A percentile compares a stretch with the other conserved stretches of the same genome.
Conservation (phyloP, 305 asterid species). For the Fraxinus latifolia region DNA sequence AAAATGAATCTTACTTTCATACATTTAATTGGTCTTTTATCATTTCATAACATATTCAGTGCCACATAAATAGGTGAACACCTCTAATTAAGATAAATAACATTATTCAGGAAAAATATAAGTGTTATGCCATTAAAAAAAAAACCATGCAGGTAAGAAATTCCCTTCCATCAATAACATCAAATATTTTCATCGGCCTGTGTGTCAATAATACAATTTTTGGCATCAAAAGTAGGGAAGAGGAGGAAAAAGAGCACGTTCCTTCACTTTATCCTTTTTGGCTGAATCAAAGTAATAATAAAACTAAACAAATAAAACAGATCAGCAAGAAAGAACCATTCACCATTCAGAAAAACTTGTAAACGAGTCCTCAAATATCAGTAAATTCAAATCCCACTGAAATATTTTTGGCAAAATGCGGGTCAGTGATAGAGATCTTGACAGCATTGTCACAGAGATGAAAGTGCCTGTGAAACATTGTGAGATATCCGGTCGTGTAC, state of each 20-base stretch:
- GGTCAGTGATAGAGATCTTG: neutral
- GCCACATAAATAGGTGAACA: neutral
- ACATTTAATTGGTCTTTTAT: neutral
- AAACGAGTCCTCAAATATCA: neutral
- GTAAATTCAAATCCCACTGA: neutral
- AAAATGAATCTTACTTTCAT: too few species aligned
- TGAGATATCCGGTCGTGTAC: slow-evolving; percentile 72
- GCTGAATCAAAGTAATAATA: neutral
- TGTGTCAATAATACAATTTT: neutral
- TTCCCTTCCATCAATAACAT: neutral
- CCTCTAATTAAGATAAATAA: neutral
- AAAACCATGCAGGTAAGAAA: neutral
- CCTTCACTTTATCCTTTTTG: neutral
- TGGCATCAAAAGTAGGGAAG: neutral
- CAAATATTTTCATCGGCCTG: neutral
- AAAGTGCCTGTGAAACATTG: slow-evolving; percentile 60
- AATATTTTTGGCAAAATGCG: neutral
- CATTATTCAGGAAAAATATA: neutral
- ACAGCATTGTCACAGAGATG: slow-evolving; percentile 30
- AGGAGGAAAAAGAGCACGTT: neutral
- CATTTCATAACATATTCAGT: neutral
- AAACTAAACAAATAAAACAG: neutral
- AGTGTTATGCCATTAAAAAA: neutral
- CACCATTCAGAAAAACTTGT: neutral
- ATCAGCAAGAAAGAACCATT: neutral